Conservation (phyloP, 345 rosid species). For the Streptanthus diversifolius region DNA sequence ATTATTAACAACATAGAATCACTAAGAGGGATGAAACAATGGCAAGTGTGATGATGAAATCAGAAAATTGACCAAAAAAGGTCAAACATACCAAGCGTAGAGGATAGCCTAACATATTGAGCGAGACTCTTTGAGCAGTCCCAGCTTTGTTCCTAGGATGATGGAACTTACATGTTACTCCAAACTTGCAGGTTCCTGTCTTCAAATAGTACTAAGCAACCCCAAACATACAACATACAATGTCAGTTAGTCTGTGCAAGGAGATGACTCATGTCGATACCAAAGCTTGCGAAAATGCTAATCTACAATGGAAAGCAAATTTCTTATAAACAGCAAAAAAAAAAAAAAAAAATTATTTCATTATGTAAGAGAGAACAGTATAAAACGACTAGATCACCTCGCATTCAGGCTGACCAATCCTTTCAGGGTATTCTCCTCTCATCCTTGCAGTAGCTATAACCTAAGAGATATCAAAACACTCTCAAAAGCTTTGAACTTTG, state of each 20-base stretch:
- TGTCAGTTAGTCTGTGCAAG: constrained; percentile 3
- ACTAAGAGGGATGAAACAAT: not conserved
- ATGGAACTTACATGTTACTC: constrained; percentile 99
- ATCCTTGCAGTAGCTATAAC: constrained; percentile 91
- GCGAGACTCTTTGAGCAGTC: constrained; percentile 79
- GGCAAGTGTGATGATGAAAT: not conserved
- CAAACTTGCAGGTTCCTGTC: constrained; percentile 99
- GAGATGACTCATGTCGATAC: not conserved
- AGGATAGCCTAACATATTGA: constrained; percentile 91
- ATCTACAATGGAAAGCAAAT: not conserved
- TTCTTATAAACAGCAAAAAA: not conserved
- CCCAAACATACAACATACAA: constrained; percentile 30
- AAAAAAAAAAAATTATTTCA: no score
- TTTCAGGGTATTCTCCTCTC: constrained; percentile 96
- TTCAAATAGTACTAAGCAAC: constrained; percentile 72
- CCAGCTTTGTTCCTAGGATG: constrained; percentile 98
- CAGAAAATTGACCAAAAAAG: not conserved
- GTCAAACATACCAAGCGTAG: constrained; percentile 64
- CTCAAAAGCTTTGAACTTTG: not conserved
- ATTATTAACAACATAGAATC: constrained; percentile 10
- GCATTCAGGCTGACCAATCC: constrained; percentile 93
- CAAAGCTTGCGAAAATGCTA: not conserved
- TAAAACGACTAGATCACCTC: constrained; percentile 48
- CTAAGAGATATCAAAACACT: constrained; percentile 34
- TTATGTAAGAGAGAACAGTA: not conserved